Conservation (phyloP, 495 filamentous ascomycete species). For the Hypoxylon subgilvum region DNA sequence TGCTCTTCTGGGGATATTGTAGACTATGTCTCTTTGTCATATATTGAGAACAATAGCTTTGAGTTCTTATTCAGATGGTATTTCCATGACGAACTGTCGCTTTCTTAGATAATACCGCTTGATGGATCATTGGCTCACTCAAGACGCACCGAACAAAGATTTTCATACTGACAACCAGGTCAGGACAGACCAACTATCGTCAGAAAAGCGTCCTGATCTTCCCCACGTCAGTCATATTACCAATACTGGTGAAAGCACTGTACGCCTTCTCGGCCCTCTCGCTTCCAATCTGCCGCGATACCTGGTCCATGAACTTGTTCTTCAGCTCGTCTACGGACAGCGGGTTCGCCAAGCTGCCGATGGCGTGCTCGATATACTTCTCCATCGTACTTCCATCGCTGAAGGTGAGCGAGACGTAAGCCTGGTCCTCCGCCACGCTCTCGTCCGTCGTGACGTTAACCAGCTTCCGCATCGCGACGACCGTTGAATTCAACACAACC, state of each 20-base stretch:
- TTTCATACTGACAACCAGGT: not conserved
- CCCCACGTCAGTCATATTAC: slow-evolving; percentile 37
- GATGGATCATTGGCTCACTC: not conserved
- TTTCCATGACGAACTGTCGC: not conserved
- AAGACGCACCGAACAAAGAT: slow-evolving; percentile 1
- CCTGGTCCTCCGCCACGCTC: slow-evolving; percentile 51
- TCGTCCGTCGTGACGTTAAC: slow-evolving; percentile 50
- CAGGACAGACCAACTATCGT: not conserved
- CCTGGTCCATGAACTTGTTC: slow-evolving; percentile 56
- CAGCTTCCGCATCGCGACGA: slow-evolving; percentile 49
- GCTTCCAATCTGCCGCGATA: slow-evolving; percentile 25
- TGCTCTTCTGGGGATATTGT: not conserved
- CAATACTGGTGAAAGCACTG: slow-evolving; percentile 43
- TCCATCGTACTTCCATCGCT: slow-evolving; percentile 45
- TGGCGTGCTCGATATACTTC: slow-evolving; percentile 57
- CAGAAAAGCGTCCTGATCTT: slow-evolving; percentile 32
- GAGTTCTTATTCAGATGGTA: not conserved
- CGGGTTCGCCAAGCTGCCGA: slow-evolving; percentile 57
- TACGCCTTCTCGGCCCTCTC: slow-evolving; percentile 44
- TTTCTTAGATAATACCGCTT: not conserved
- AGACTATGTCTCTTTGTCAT: not conserved
- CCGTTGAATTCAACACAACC: slow-evolving; percentile 47
- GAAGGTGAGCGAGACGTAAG: slow-evolving; percentile 46
- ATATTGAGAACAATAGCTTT: not conserved
- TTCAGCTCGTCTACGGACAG: slow-evolving; percentile 52